These are phyloP conservation scores for Suhomyces canberraensis DNA, from an alignment of 805 yeast species.

Conservation along the genomic window DNA sequence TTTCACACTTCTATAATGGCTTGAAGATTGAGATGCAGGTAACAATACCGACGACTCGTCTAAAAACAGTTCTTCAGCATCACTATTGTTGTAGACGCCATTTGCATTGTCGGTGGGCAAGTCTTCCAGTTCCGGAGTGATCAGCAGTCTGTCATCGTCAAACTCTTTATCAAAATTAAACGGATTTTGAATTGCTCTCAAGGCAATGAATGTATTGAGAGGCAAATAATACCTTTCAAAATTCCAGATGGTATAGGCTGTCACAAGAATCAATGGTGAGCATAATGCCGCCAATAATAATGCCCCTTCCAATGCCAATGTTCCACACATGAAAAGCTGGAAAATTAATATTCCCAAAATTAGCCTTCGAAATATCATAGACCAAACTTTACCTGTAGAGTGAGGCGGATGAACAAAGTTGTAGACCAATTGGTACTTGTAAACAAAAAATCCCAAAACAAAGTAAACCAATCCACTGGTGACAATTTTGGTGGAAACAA, in stretches of 20 bases:
- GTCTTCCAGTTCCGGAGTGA: background rate
- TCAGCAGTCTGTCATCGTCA: slow-evolving; percentile 29
- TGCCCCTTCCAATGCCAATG: slow-evolving; percentile 58
- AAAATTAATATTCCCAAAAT: slow-evolving; percentile 54
- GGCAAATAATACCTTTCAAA: slow-evolving; percentile 57
- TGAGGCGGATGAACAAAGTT: slow-evolving; percentile 63
- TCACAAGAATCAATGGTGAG: slow-evolving; percentile 47
- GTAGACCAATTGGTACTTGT: slow-evolving; percentile 59
- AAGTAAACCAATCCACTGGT: slow-evolving; percentile 58
- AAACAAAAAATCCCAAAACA: slow-evolving; percentile 53
- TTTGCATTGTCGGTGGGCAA: background rate
- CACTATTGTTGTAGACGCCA: slow-evolving; percentile 6
- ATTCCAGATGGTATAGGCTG: slow-evolving; percentile 44
- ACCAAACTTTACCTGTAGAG: slow-evolving; percentile 68
- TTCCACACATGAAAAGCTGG: slow-evolving; percentile 63
- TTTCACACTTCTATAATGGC: slow-evolving; percentile 10
- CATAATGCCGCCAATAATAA: slow-evolving; percentile 46
- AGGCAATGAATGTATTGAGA: slow-evolving; percentile 52
- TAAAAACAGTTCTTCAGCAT: slow-evolving; percentile 14
- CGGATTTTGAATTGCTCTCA: slow-evolving; percentile 52
- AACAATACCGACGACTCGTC: slow-evolving; percentile 23
- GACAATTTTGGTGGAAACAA: slow-evolving; percentile 58
- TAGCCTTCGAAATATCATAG: slow-evolving; percentile 54
- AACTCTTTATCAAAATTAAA: slow-evolving; percentile 39
- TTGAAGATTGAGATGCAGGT: slow-evolving; percentile 13